Evolutionary conservation across 352 stramenopile genomes (phyloP).

Genomic region (Globisporangium mamillatum): DNA sequence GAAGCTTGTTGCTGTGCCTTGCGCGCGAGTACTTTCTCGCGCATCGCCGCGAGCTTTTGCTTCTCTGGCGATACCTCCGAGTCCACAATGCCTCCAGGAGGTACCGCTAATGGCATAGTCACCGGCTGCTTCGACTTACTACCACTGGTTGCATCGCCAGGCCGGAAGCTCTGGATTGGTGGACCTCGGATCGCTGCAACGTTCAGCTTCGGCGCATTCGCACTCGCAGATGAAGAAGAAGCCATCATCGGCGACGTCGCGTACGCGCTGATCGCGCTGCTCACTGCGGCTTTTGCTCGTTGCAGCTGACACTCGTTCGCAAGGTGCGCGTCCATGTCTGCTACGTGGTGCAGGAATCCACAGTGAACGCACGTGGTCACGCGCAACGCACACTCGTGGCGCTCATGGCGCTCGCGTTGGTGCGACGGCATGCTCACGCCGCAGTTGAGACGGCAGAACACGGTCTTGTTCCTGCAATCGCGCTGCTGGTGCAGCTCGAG

Average conservation of each 20-base stretch:
- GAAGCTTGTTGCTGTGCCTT: constrained; percentile 8
- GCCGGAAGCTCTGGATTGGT: constrained; percentile 9
- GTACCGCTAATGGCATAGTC: constrained; percentile 10
- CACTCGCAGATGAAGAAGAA: background rate
- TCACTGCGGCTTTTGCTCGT: constrained; percentile 23
- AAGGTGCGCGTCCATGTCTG: constrained; percentile 39
- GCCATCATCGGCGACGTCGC: constrained; percentile 6
- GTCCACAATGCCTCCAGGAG: constrained; percentile 8
- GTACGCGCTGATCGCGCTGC: constrained; percentile 25
- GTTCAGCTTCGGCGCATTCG: constrained; percentile 19
- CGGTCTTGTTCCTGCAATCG: constrained; percentile 42
- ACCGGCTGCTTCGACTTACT: background rate
- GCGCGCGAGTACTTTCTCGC: constrained; percentile 40
- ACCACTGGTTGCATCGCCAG: background rate
- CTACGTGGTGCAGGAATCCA: constrained; percentile 32
- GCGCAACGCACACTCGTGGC: constrained; percentile 41
- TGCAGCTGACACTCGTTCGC: constrained; percentile 42
- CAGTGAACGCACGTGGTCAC: constrained; percentile 40
- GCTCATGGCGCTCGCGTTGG: constrained; percentile 50
- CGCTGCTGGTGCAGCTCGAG: constrained; percentile 51
- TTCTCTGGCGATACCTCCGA: constrained; percentile 23
- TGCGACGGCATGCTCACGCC: constrained; percentile 26
- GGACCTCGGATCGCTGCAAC: constrained; percentile 26
- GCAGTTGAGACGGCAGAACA: constrained; percentile 42
- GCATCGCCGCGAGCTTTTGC: constrained; percentile 41